Base-by-base conservation (phyloP, 129 eudicot species). In the Flaveria robusta region DNA sequence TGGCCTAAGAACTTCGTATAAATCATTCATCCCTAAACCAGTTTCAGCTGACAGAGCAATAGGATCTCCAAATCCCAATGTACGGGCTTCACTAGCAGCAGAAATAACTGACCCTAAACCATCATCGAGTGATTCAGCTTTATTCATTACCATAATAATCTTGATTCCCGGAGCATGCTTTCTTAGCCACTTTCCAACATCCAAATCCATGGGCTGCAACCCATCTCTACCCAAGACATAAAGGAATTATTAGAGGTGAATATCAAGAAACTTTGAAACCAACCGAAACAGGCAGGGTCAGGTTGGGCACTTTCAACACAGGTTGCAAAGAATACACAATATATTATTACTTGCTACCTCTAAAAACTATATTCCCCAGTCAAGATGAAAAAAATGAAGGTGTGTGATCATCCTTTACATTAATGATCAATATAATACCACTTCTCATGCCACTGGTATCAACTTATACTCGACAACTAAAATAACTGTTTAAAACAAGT, bases 131-230 rank as follows among this genome's bases (percentile, higher is more conserved):
- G 84, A 81, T 81, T 94, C 99, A 37, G 99, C 87, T 86, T 91
- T 94, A 85, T 94, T 94, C 91, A 94, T 88, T 59, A 94, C 90
- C 64, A 91, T 92, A 20, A 87, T 54, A 29, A 83, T 89, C 74
- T 91, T 94, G 68, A 94, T 83, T 52, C 86, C 96, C 45, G 96
- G 76, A 43, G 92, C 97, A 85, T 87, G 85, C 78, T 82, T 91
- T 29, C 99, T 86, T 82, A 95, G 77, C 99, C 99, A 95, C 81
- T 89, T 89, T 80, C 97, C 97, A 51, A 91, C 99, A 86, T 91
- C 97, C 86, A 91, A 77, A 83, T 94, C 99, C 99, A 91, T 88
- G 31, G 97, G 90, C 79, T 91, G 92, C 81, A 95, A 49, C 73
- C 97, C 94, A 86, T 95, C 97, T 87, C 99, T 91, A 68, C 68